These are phyloP conservation scores for Biscogniauxia sp. DNA, from an alignment of 2,329 filamentous ascomycete species.

Conservation along the genomic window DNA sequence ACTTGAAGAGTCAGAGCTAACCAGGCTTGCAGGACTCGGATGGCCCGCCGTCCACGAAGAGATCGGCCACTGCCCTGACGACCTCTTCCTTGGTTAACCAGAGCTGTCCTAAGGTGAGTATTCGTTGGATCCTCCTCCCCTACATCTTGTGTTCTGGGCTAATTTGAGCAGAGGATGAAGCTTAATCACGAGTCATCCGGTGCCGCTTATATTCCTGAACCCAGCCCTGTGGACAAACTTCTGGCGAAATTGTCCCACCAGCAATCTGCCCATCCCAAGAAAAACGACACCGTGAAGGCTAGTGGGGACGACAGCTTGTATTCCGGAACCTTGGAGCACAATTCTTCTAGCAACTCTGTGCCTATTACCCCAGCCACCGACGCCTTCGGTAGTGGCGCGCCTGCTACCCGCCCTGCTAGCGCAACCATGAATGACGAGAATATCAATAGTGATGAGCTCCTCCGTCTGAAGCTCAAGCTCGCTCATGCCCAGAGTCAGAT, in stretches of 20 bases:
- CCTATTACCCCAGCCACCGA: slow-evolving; percentile 63
- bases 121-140: neutral
- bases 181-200: slow-evolving; percentile 41
- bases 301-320: slow-evolving; percentile 38
- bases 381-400: slow-evolving; percentile 45
- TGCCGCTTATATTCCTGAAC: slow-evolving; percentile 34
- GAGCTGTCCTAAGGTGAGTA: slow-evolving; percentile 49
- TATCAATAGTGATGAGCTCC: slow-evolving; percentile 54
- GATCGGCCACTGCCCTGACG: slow-evolving; percentile 45
- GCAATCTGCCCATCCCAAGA: slow-evolving; percentile 56
- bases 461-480: slow-evolving; percentile 68
- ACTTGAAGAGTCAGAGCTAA: slow-evolving; percentile 2
- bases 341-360: slow-evolving; percentile 56
- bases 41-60: slow-evolving; percentile 35
- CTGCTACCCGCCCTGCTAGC: slow-evolving; percentile 53
- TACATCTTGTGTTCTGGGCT: slow-evolving; percentile 5
- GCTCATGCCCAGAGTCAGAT: slow-evolving; percentile 70
- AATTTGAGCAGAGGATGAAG: slow-evolving; percentile 46
- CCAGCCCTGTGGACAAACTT: slow-evolving; percentile 66
- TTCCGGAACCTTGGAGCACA: slow-evolving; percentile 42
- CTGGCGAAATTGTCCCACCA: slow-evolving; percentile 74
- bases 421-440: slow-evolving; percentile 43
- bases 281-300: slow-evolving; percentile 52
- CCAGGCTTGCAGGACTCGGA: slow-evolving; percentile 22
- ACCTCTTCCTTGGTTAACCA: slow-evolving; percentile 57